A percentile compares a stretch with the other conserved stretches of the same genome.
Evolutionary conservation across 768 basidiomycete genomes (phyloP).

Genomic region (Leccinum rimulosum): DNA sequence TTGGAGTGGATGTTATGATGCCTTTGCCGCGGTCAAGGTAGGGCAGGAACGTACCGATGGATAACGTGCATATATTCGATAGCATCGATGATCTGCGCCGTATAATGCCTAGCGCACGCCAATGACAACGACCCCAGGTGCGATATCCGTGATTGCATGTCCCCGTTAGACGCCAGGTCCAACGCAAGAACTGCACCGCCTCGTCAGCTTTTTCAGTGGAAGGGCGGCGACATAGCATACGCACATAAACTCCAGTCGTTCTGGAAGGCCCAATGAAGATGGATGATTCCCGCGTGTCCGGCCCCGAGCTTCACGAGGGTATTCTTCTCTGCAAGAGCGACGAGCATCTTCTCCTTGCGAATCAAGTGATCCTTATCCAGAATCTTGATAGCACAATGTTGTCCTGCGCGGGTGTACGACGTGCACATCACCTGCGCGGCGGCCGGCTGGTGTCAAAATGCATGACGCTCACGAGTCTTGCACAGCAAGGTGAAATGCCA

Average conservation of each 20-base stretch:
- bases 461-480: slow-evolving; percentile 1
- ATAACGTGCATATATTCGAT: slow-evolving; percentile 93
- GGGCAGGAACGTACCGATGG: slow-evolving; percentile 55
- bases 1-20: slow-evolving; percentile 9
- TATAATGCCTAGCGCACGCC: slow-evolving; percentile 75
- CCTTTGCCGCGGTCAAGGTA: slow-evolving; percentile 1
- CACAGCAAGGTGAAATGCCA: neutral
- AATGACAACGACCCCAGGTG: slow-evolving; percentile 82
- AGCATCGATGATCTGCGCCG: slow-evolving; percentile 87
- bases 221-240: slow-evolving; percentile 26
- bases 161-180: slow-evolving; percentile 74
- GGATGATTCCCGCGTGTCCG: slow-evolving; percentile 79
- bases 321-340: slow-evolving; percentile 79
- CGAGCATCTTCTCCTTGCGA: slow-evolving; percentile 72
- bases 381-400: slow-evolving; percentile 75
- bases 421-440: slow-evolving; percentile 53
- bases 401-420: slow-evolving; percentile 50
- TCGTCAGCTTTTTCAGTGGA: slow-evolving; percentile 7
- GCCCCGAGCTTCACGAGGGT: slow-evolving; percentile 62
- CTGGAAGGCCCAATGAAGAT: slow-evolving; percentile 81
- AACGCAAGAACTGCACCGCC: slow-evolving; percentile 65
- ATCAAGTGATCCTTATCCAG: slow-evolving; percentile 82
- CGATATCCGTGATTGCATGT: slow-evolving; percentile 69
- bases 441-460: neutral
- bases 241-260: slow-evolving; percentile 81